Conservation (phyloP, 164 flowering plant genomes). For the Akebia trifoliata region DNA sequence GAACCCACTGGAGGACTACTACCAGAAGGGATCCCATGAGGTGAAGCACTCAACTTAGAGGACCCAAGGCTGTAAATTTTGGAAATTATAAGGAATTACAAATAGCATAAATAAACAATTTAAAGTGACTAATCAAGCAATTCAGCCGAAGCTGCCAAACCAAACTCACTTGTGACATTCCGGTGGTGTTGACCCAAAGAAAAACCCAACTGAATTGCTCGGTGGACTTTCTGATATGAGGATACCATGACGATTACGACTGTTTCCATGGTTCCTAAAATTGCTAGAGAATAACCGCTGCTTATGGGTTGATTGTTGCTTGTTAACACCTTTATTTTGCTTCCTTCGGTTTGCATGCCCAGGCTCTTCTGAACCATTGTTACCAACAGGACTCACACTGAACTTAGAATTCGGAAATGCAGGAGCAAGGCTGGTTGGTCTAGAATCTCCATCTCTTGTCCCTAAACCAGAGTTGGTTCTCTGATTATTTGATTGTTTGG, state of each 20-base stretch:
- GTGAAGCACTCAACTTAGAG: constrained; percentile 74
- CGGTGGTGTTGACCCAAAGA: constrained; percentile 93
- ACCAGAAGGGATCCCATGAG: constrained; percentile 60
- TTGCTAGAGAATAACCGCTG: constrained; percentile 75
- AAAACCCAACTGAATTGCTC: constrained; percentile 81
- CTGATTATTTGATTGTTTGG: constrained; percentile 36
- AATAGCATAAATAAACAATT: too few relatives aligned
- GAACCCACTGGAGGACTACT: constrained; percentile 96
- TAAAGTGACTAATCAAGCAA: background rate
- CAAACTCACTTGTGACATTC: constrained; percentile 69
- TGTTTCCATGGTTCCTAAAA: constrained; percentile 52
- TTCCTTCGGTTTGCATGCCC: constrained; percentile 47
- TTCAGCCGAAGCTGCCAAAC: too few relatives aligned
- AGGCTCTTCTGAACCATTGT: constrained; percentile 36
- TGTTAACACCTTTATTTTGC: constrained; percentile 55
- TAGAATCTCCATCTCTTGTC: constrained; percentile 44
- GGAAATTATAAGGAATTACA: background rate
- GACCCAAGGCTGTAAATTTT: constrained; percentile 43
- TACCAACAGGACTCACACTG: constrained; percentile 29
- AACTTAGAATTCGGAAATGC: constrained; percentile 30
- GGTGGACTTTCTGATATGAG: constrained; percentile 90
- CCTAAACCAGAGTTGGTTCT: constrained; percentile 32
- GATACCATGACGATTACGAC: constrained; percentile 46
- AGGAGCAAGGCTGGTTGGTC: too few relatives aligned
- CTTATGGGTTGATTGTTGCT: constrained; percentile 50